A percentile compares a stretch with the other conserved stretches of the same genome.
phyloP scores from a whole-genome alignment of 768 basidiomycete species.

The Peribolospora baueri region DNA sequence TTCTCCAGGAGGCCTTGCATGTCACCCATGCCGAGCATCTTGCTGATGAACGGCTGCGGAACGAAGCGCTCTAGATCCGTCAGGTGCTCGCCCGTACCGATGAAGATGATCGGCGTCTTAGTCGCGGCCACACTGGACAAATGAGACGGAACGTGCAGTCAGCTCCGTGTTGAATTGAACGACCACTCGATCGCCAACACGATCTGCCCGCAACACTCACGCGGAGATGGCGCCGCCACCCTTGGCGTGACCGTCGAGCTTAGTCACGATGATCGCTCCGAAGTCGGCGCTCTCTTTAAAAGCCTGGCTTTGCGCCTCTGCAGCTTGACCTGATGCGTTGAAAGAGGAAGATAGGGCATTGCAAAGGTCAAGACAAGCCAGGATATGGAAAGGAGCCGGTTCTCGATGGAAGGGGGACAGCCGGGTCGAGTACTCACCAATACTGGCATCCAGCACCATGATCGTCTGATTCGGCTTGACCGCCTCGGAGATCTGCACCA shows the following conservation, averaged over 20 bases:
- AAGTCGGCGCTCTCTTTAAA: constrained; percentile 97
- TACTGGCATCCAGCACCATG: constrained; percentile 84
- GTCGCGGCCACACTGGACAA: constrained; percentile 73
- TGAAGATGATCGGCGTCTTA: constrained; percentile 93
- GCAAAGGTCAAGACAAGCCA: background rate
- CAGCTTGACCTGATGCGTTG: constrained; percentile 52
- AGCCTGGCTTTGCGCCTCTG: constrained; percentile 80
- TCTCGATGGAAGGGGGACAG: no score
- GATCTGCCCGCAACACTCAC: constrained; percentile 28
- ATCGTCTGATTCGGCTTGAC: constrained; percentile 94
- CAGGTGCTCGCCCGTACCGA: constrained; percentile 94
- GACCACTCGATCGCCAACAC: no score
- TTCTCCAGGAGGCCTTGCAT: constrained; percentile 94
- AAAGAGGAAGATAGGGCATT: background rate
- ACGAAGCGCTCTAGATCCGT: constrained; percentile 87
- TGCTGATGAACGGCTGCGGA: constrained; percentile 91
- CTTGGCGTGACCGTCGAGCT: constrained; percentile 98
- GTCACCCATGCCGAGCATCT: constrained; percentile 82
- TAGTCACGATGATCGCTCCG: constrained; percentile 96
- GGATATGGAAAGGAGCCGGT: background rate
- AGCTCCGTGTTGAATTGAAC: no score
- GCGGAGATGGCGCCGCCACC: constrained; percentile 98
- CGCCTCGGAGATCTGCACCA: constrained; percentile 84
- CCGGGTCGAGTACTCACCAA: constrained; percentile 28
- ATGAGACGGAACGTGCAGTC: no score